phyloP scores from a whole-genome alignment of 163 green algal genomes.

The Prototheca stagnorum region DNA sequence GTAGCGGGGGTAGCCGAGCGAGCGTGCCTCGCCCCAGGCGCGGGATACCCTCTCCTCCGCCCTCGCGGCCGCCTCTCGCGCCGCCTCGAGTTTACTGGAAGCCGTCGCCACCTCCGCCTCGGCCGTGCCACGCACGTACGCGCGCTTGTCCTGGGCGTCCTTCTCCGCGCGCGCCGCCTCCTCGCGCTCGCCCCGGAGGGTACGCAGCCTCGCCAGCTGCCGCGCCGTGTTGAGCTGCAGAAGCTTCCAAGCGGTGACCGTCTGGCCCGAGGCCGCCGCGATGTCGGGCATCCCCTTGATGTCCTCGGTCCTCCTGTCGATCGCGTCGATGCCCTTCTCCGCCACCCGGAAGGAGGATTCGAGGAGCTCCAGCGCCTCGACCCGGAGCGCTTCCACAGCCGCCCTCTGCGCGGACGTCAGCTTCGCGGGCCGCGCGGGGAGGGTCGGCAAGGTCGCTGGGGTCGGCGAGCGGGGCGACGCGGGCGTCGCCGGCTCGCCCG shows the following conservation, averaged over 20 bases:
- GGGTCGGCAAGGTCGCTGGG: too few species aligned
- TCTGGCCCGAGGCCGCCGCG: constrained; percentile 14
- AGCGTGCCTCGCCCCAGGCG: not conserved
- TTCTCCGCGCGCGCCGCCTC: constrained; percentile 2
- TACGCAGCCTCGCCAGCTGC: constrained; percentile 15
- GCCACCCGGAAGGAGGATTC: constrained; percentile 26
- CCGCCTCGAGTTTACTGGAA: constrained; percentile 4
- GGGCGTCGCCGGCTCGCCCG: too few species aligned
- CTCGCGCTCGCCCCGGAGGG: constrained; percentile 1
- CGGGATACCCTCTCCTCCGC: not conserved
- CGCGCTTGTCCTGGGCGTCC: constrained; percentile 3
- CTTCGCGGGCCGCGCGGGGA: too few species aligned
- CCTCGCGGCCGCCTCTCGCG: not conserved
- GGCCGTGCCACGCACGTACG: constrained; percentile 10
- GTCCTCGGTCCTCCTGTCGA: constrained; percentile 1
- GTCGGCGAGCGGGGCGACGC: too few species aligned
- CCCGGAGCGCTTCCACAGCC: too few species aligned
- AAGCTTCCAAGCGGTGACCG: constrained; percentile 36
- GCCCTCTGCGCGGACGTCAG: not conserved
- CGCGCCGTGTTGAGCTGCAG: constrained; percentile 23
- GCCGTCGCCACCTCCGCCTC: constrained; percentile 6
- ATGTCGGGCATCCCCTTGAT: constrained; percentile 32
- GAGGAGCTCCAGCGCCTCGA: constrained; percentile 22
- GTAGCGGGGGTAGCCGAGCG: not conserved
- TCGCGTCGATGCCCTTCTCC: constrained; percentile 25